phyloP scores from a whole-genome alignment of 768 basidiomycete species.

The Lyophyllum atratum region DNA sequence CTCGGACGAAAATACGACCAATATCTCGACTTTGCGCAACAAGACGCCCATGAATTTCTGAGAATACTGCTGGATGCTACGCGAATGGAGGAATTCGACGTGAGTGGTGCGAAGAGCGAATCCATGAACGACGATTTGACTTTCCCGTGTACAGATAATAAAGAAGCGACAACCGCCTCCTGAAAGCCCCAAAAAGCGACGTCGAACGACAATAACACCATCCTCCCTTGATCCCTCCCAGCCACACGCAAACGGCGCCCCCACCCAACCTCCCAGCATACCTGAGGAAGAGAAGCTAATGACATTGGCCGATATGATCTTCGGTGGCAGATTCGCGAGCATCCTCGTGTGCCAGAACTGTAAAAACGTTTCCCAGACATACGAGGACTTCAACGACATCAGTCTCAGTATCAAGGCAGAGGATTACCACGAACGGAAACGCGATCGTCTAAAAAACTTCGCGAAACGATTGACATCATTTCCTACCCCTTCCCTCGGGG shows the following conservation, averaged over 20 bases:
- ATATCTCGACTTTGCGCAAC: conserved; percentile 93
- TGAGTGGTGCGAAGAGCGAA: conserved; percentile 34
- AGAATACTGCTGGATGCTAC: conserved; percentile 88
- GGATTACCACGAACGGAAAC: conserved; percentile 75
- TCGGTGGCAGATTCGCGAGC: conserved; percentile 86
- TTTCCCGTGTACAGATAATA: conserved; percentile 57
- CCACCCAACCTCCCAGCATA: conserved; percentile 17
- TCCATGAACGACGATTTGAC: neutral
- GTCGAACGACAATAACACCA: conserved; percentile 36
- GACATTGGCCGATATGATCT: conserved; percentile 88
- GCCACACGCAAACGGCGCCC: conserved; percentile 6
- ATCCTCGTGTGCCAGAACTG: conserved; percentile 94
- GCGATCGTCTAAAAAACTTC: conserved; percentile 74
- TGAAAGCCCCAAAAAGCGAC: conserved; percentile 38
- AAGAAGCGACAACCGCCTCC: conserved; percentile 65
- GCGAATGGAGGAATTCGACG: conserved; percentile 94
- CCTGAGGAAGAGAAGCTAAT: conserved; percentile 51
- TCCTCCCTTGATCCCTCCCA: conserved; percentile 11
- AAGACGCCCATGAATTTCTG: conserved; percentile 94
- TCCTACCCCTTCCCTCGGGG: conserved; percentile 20
- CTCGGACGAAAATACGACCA: conserved; percentile 90
- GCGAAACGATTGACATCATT: conserved; percentile 62
- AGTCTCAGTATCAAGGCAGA: conserved; percentile 87
- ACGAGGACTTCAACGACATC: conserved; percentile 94
- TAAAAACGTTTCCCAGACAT: conserved; percentile 89